Percentiles rank a stretch among this genome's conserved stretches.
Conservation (phyloP, 768 basidiomycete species). For the Serendipita sp. region DNA sequence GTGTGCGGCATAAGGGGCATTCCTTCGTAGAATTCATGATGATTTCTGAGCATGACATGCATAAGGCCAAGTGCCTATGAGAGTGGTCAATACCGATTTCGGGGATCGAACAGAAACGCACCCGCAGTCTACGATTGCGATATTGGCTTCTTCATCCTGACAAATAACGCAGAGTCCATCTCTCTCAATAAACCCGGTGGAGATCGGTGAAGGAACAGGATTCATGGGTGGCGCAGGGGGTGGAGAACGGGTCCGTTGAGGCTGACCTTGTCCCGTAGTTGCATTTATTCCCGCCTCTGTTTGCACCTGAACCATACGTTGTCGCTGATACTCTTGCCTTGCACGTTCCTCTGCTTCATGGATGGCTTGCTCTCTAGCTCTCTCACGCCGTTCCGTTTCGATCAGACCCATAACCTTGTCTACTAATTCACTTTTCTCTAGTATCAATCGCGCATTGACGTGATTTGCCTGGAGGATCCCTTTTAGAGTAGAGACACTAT, state of each 20-base stretch:
- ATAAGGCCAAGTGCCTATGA: conserved; percentile 64
- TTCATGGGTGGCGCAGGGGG: conserved; percentile 25
- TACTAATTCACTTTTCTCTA: conserved; percentile 85
- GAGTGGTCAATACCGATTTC: conserved; percentile 1
- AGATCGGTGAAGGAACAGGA: conserved; percentile 24
- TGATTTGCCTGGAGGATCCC: conserved; percentile 67
- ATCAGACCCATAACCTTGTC: conserved; percentile 47
- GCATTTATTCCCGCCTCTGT: conserved; percentile 5
- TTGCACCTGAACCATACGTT: conserved; percentile 16
- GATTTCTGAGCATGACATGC: conserved; percentile 60
- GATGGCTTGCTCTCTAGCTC: conserved; percentile 32
- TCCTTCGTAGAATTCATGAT: conserved; percentile 67
- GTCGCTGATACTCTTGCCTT: conserved; percentile 23
- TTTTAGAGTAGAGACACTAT: conserved; percentile 65
- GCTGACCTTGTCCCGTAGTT: neutral
- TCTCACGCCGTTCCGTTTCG: conserved; percentile 43
- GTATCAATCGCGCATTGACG: conserved; percentile 41
- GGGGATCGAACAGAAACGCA: conserved; percentile 24
- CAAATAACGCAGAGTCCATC: conserved; percentile 81
- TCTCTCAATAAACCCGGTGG: conserved; percentile 31
- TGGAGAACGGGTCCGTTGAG: conserved; percentile 12
- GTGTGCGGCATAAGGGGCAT: conserved; percentile 80
- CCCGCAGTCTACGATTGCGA: conserved; percentile 93
- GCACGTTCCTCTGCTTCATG: conserved; percentile 29
- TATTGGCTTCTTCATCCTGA: conserved; percentile 87